Evolutionary conservation across 2,329 filamentous ascomycete species (phyloP).

Genomic region (Colletotrichum somersetense): DNA sequence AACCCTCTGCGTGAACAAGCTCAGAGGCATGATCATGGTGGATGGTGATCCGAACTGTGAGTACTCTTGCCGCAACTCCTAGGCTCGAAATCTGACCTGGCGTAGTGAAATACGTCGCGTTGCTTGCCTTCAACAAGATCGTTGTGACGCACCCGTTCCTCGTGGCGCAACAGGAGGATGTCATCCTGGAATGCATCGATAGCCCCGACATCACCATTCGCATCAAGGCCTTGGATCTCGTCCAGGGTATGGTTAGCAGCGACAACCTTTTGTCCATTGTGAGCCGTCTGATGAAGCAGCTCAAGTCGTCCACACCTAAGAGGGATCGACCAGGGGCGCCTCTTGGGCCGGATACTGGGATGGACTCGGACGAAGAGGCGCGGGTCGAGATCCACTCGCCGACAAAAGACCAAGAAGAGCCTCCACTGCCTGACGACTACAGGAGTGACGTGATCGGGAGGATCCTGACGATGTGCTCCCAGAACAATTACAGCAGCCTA

Average conservation of each 20-base stretch:
- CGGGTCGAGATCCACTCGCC: constrained; percentile 57
- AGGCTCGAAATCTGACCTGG: constrained; percentile 23
- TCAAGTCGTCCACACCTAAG: constrained; percentile 73
- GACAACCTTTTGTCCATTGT: constrained; percentile 89
- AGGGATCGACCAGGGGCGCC: constrained; percentile 62
- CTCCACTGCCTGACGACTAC: constrained; percentile 87
- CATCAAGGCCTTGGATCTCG: constrained; percentile 90
- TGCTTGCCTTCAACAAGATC: constrained; percentile 96
- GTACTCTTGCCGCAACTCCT: constrained; percentile 50
- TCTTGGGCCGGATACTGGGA: constrained; percentile 55
- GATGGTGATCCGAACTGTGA: constrained; percentile 93
- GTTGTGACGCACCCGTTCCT: constrained; percentile 88
- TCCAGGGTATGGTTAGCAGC: constrained; percentile 91
- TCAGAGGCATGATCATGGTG: constrained; percentile 93
- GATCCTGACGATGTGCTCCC: constrained; percentile 90
- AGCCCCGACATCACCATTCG: constrained; percentile 96
- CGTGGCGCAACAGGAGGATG: constrained; percentile 93
- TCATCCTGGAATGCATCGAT: constrained; percentile 96
- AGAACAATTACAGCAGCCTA: constrained; percentile 87
- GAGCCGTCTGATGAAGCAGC: constrained; percentile 86
- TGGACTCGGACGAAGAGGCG: constrained; percentile 65
- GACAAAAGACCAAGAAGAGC: constrained; percentile 56
- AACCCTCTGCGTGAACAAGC: constrained; percentile 89
- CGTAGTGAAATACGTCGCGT: constrained; percentile 91
- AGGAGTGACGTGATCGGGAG: constrained; percentile 83